Evolutionary conservation across 225 moss, liverwort and hornwort species (phyloP), one percentile per base, ranked within the genome.

Genomic region (Pseudisothecium myosuroides): DNA sequence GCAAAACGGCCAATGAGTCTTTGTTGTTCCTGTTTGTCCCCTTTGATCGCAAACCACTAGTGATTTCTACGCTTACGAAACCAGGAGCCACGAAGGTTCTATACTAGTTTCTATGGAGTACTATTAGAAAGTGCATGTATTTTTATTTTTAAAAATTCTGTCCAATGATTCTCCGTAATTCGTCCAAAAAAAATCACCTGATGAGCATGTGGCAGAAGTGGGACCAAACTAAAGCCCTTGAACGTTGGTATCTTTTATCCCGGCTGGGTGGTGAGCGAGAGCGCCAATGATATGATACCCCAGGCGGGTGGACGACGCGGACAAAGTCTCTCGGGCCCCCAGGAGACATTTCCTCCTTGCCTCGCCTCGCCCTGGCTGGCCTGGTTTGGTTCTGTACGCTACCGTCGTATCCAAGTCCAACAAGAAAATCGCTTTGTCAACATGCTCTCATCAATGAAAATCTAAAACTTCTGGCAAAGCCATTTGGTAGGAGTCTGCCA

Each of bases 391-490:
- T 16, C 32, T 65, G 36, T 65, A 85, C 47, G 50, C 31, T 41
- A 55, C 64, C 52, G 50, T 24, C 52, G 50, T 24, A 83, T 88
- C 83, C 45, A 83, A 88, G 75, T 88, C 83, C 88, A 76, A 55
- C 88, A 20, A 88, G 43, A 88, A 88, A 88, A 88, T 88, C 88
- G 11, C 56, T 45, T 88, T 63, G 83, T 88, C 88, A 88, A 83
- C 83, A 83, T 88, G 83, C 83, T 5, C 83, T 83, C 88, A 88
- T 88, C 65, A 88, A 88, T 88, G 83, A 16, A 14, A 83, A 75
- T 76, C 76, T 65, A 83, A 24, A 75, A 34, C 24, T 36, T 5
- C 88, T 83, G 76, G 76, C 83, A 76, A 69, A 10, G 36, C 76
- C 81, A 88, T 83, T 88, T 88, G 88, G 83, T 36, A 10, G 24